A percentile compares a stretch with the other conserved stretches of the same genome.
These are phyloP conservation scores for Ganoderma leucocontextum DNA, from an alignment of 1,284 basidiomycete genomes.

Conservation along the genomic window DNA sequence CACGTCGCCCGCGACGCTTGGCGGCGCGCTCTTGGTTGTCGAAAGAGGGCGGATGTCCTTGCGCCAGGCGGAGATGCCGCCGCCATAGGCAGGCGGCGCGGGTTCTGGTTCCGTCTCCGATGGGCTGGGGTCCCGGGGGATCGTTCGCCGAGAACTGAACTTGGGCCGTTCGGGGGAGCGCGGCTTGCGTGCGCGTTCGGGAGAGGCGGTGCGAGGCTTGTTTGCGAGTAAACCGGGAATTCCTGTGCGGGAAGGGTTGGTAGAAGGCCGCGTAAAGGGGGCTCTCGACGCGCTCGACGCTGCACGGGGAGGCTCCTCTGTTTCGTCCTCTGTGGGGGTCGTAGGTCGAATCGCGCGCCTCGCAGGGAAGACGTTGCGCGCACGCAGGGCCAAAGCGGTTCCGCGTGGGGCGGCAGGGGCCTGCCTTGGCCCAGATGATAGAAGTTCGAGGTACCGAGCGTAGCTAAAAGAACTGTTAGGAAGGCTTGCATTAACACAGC, in stretches of 20 bases:
- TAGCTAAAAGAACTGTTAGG: slow-evolving; percentile 49
- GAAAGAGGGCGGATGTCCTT: slow-evolving; percentile 40
- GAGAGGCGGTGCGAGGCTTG: slow-evolving; percentile 24
- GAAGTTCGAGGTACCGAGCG: slow-evolving; percentile 75
- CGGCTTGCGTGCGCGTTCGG: slow-evolving; percentile 20
- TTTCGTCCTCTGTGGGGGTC: slow-evolving; percentile 40
- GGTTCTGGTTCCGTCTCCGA: slow-evolving; percentile 50
- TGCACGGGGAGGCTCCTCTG: slow-evolving; percentile 29
- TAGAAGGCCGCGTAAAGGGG: slow-evolving; percentile 36
- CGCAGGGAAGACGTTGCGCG: slow-evolving; percentile 28
- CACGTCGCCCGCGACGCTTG: slow-evolving; percentile 30
- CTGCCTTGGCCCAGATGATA: slow-evolving; percentile 49
- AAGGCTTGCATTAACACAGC: not conserved
- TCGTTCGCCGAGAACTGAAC: slow-evolving; percentile 39
- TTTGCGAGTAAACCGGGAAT: slow-evolving; percentile 49
- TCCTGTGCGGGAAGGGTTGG: slow-evolving; percentile 39
- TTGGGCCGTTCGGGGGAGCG: slow-evolving; percentile 47
- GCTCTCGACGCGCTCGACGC: slow-evolving; percentile 40
- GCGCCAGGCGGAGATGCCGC: slow-evolving; percentile 30
- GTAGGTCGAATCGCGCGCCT: slow-evolving; percentile 40
- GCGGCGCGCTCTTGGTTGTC: slow-evolving; percentile 41
- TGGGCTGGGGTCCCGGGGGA: slow-evolving; percentile 42
- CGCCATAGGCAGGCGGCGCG: slow-evolving; percentile 38
- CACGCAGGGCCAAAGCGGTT: slow-evolving; percentile 24
- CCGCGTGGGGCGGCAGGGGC: slow-evolving; percentile 25